These are phyloP conservation scores for Pichia eremophila DNA, from an alignment of 805 yeast species.

Conservation along the genomic window DNA sequence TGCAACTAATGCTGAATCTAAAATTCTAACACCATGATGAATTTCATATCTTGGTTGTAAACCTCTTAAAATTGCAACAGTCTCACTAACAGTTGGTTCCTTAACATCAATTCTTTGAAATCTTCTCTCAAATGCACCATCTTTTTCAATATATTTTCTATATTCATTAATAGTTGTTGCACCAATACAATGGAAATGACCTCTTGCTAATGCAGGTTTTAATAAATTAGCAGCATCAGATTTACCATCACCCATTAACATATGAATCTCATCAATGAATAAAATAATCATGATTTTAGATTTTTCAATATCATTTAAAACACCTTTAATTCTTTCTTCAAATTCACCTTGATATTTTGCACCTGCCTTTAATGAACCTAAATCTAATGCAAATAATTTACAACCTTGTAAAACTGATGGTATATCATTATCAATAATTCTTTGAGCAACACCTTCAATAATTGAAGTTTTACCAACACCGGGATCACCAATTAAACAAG, in stretches of 20 bases:
- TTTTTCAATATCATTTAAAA: slow-evolving; percentile 84
- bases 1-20: slow-evolving; percentile 87
- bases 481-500: slow-evolving; percentile 95
- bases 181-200: slow-evolving; percentile 93
- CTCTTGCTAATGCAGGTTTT: slow-evolving; percentile 96
- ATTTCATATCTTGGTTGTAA: slow-evolving; percentile 90
- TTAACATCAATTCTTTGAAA: slow-evolving; percentile 95
- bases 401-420: slow-evolving; percentile 80
- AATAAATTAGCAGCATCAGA: slow-evolving; percentile 93
- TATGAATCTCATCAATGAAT: slow-evolving; percentile 96
- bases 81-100: slow-evolving; percentile 86
- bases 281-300: slow-evolving; percentile 78
- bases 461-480: slow-evolving; percentile 99
- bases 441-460: slow-evolving; percentile 97
- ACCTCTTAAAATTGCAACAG: slow-evolving; percentile 94
- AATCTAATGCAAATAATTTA: slow-evolving; percentile 76
- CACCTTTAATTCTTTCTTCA: slow-evolving; percentile 96
- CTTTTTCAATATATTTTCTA: slow-evolving; percentile 86
- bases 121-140: slow-evolving; percentile 97
- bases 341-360: slow-evolving; percentile 98
- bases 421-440: slow-evolving; percentile 92
- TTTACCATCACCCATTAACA: slow-evolving; percentile 99
- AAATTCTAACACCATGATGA: slow-evolving; percentile 94
- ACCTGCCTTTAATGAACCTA: slow-evolving; percentile 97
- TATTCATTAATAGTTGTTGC: slow-evolving; percentile 96